Base-by-base conservation (phyloP, 208 protist genomes). In the Trypanosoma melophagium region DNA sequence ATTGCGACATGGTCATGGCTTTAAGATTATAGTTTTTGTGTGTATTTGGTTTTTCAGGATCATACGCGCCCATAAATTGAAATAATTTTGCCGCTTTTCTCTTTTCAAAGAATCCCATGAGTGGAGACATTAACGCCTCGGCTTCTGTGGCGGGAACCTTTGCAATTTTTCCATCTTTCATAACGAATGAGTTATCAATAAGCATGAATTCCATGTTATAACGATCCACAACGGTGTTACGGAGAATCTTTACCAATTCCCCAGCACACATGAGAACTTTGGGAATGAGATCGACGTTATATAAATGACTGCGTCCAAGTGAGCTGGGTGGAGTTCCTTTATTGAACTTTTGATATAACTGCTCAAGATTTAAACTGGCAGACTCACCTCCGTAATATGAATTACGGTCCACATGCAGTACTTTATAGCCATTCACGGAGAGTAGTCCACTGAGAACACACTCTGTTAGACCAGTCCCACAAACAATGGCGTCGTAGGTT, bases 351-450 rank as follows among this genome's bases (percentile, higher is more conserved):
- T 98, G 71, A 78, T 95, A 99, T 7, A 99, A 76, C 83, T 99
- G 98, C 40, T 96, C 84, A 31, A 99, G 84, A 79, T 99, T 99
- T 5, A 99, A 82, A 10, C 98, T 99, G 14, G 99, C 99, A 75
- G 84, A 97, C 66, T 99, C 98, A 44, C 97, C 98, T 70, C 99
- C 99, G 80, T 99, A 99, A 88, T 99, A 99, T 19, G 93, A 74
- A 82, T 99, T 99, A 69, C 98, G 91, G 80, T 99, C 99, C 76
- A 99, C 96, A 68, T 99, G 98, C 25, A 99, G 88, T 9, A 99
- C 98, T 77, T 99, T 99, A 75, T 99, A 98, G 21, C 98, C 97
- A 44, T 92, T 79, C 10, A 98, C 98, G 0, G 99, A 92, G 10
- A 98, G 84, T 17, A 97, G 62, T 49, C 97, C 95, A 45, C 84